These are phyloP conservation scores for Ilyonectria sp. DNA, from an alignment of 2,329 filamentous ascomycete genomes.

Conservation along the genomic window DNA sequence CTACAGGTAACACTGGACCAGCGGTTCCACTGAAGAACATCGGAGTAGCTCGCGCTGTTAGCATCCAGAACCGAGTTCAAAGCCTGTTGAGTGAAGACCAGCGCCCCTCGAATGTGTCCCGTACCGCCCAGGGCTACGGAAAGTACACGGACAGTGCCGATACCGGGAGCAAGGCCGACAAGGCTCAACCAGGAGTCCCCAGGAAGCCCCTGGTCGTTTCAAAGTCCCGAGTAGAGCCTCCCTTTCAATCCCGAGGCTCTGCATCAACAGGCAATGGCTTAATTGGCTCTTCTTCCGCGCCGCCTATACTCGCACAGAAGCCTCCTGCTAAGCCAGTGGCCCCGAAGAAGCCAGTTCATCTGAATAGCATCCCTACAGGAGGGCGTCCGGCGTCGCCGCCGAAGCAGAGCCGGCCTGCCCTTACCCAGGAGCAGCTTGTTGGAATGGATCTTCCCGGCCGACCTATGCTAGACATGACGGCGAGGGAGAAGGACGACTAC, in stretches of 20 bases:
- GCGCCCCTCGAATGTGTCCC: constrained; percentile 69
- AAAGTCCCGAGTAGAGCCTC: constrained; percentile 49
- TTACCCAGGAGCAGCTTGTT: constrained; percentile 57
- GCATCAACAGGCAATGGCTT: constrained; percentile 9
- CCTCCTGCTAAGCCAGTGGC: constrained; percentile 64
- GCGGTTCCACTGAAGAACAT: constrained; percentile 67
- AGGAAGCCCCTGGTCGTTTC: constrained; percentile 65
- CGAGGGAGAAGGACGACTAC: constrained; percentile 76
- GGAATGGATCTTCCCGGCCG: constrained; percentile 64
- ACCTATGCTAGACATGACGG: constrained; percentile 68
- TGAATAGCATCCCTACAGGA: constrained; percentile 69
- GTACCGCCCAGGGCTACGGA: constrained; percentile 91
- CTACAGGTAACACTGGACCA: constrained; percentile 60
- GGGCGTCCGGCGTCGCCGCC: constrained; percentile 61
- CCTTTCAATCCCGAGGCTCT: constrained; percentile 43
- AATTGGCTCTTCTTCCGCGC: constrained; percentile 40
- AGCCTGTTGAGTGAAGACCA: constrained; percentile 85
- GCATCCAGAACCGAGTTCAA: constrained; percentile 93
- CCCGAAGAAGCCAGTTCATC: constrained; percentile 74
- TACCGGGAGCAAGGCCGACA: constrained; percentile 55
- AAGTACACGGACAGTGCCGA: constrained; percentile 78
- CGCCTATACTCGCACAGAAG: constrained; percentile 47
- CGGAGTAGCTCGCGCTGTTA: constrained; percentile 77
- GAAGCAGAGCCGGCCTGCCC: constrained; percentile 53
- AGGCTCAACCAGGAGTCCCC: constrained; percentile 61